Conservation (phyloP, 305 asterid genomes). For the Andrographis paniculata region DNA sequence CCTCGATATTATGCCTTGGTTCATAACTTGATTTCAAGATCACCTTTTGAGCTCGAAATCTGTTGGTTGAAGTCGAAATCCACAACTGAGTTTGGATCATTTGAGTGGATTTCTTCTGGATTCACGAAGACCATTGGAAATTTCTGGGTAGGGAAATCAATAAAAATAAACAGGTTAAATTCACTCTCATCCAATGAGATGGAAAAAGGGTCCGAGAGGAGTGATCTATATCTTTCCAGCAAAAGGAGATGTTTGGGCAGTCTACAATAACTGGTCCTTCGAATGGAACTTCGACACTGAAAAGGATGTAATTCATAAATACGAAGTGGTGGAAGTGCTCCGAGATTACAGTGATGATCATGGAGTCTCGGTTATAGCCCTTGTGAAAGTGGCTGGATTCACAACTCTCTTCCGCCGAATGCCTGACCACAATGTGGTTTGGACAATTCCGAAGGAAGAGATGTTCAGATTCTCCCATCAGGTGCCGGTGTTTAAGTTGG, state of each 20-base stretch:
- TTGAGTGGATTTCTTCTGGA: constrained; percentile 73
- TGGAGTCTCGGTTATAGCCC: constrained; percentile 64
- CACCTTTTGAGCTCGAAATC: constrained; percentile 65
- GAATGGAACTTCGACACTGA: constrained; percentile 60
- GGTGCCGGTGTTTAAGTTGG: too few species aligned
- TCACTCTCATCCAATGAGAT: constrained; percentile 68
- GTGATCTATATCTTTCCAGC: constrained; percentile 48
- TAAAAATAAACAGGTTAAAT: constrained; percentile 44
- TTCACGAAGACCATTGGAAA: constrained; percentile 81
- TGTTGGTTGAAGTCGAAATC: constrained; percentile 89
- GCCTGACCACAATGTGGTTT: constrained; percentile 33
- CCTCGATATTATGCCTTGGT: constrained; percentile 87
- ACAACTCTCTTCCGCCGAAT: constrained; percentile 65
- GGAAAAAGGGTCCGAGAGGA: constrained; percentile 63
- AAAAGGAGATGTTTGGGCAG: constrained; percentile 91
- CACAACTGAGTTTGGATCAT: constrained; percentile 48
- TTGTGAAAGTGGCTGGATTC: constrained; percentile 63
- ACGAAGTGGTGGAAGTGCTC: constrained; percentile 69
- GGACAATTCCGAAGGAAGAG: constrained; percentile 56
- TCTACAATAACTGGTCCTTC: constrained; percentile 62
- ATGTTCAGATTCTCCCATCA: constrained; percentile 83
- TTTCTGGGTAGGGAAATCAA: constrained; percentile 67
- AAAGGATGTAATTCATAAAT: constrained; percentile 61
- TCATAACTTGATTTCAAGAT: constrained; percentile 51
- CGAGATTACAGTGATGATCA: constrained; percentile 53